phyloP scores from a whole-genome alignment of 441 rosid species.

The Biscutella laevigata region DNA sequence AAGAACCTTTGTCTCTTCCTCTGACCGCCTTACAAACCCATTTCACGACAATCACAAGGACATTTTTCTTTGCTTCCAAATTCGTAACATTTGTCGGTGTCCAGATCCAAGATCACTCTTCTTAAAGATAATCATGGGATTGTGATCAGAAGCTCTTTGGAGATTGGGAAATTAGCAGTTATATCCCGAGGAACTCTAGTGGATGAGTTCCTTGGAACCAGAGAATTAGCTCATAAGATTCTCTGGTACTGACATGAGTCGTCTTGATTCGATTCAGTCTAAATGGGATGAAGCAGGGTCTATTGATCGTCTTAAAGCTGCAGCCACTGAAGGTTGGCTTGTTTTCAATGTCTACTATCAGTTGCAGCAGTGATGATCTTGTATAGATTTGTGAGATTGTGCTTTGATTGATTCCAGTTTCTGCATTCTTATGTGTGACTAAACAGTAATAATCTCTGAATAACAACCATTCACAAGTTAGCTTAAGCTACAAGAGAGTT shows the following conservation, averaged over 20 bases:
- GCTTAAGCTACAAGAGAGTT: not conserved
- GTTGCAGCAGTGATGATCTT: slow-evolving; percentile 24
- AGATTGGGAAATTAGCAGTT: slow-evolving; percentile 25
- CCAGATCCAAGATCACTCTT: slow-evolving; percentile 17
- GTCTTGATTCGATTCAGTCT: slow-evolving; percentile 25
- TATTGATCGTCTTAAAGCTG: slow-evolving; percentile 31
- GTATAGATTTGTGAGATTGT: slow-evolving; percentile 10
- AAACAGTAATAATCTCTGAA: slow-evolving; percentile 13
- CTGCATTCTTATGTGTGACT: slow-evolving; percentile 11
- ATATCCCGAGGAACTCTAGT: slow-evolving; percentile 18
- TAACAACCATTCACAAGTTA: slow-evolving; percentile 19
- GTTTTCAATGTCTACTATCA: slow-evolving; percentile 27
- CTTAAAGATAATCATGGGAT: slow-evolving; percentile 27
- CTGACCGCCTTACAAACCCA: slow-evolving; percentile 14
- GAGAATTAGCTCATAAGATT: slow-evolving; percentile 28
- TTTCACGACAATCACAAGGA: slow-evolving; percentile 20
- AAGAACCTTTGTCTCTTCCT: slow-evolving; percentile 26
- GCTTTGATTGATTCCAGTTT: not conserved
- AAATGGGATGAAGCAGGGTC: slow-evolving; percentile 22
- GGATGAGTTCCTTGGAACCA: slow-evolving; percentile 26
- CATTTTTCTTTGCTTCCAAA: slow-evolving; percentile 30
- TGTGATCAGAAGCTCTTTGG: slow-evolving; percentile 25
- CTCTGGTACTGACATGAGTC: slow-evolving; percentile 28
- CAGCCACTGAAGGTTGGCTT: slow-evolving; percentile 32
- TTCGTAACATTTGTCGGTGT: slow-evolving; percentile 25